Conservation (phyloP, 306 rosid species). For the Quercus bicolor region DNA sequence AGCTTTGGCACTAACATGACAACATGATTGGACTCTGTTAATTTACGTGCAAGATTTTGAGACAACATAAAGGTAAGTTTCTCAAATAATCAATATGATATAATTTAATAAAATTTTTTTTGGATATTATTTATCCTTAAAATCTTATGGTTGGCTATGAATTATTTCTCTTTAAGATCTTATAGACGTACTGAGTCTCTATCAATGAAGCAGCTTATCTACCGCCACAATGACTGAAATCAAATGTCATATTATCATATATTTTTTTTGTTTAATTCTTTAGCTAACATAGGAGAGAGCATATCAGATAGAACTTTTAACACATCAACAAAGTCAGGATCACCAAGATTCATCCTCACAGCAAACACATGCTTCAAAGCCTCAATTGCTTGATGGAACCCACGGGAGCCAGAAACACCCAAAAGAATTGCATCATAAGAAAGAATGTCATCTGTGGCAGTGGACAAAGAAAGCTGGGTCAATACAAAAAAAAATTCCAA, state of each 20-base stretch:
- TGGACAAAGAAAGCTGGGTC: slow-evolving; percentile 10
- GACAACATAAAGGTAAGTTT: background rate
- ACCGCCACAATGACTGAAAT: slow-evolving; percentile 64
- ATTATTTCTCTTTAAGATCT: background rate
- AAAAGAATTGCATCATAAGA: slow-evolving; percentile 52
- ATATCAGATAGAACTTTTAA: slow-evolving; percentile 58
- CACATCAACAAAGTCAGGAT: slow-evolving; percentile 67
- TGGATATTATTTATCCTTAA: no score
- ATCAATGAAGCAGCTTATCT: slow-evolving; percentile 37
- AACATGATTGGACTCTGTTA: background rate
- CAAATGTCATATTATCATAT: slow-evolving; percentile 56
- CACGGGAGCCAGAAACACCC: slow-evolving; percentile 61
- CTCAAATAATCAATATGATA: background rate
- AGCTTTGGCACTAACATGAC: background rate
- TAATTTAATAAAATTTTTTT: background rate
- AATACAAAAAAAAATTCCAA: background rate
- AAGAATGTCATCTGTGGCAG: slow-evolving; percentile 65
- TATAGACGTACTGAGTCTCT: background rate
- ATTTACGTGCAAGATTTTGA: background rate
- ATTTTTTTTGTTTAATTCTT: slow-evolving; percentile 41
- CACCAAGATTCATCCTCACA: slow-evolving; percentile 81
- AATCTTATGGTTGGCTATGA: background rate
- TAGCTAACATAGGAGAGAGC: slow-evolving; percentile 72
- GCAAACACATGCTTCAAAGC: slow-evolving; percentile 75
- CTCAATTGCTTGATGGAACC: slow-evolving; percentile 68